Evolutionary conservation across 2,329 filamentous ascomycete genomes (phyloP), one percentile per base, ranked within the genome.

Genomic region (Epichloe sibirici): DNA sequence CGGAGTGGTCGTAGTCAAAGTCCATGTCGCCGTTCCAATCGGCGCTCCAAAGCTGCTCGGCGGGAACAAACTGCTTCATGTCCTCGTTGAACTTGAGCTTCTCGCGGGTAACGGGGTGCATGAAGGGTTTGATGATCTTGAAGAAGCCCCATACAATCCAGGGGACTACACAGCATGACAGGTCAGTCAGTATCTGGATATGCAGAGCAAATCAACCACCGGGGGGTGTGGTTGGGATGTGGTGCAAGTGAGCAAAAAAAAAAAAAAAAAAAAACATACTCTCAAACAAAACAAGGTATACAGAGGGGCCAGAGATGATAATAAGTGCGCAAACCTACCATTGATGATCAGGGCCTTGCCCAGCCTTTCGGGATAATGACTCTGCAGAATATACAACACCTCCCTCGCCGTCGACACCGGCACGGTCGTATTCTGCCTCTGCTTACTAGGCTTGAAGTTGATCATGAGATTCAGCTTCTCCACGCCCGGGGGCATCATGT

Each of bases 31-130:
- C 91, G 47, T 84, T 83, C 60, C 74, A 75, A 62, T 86, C 83
- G 53, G 83, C 76, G 61, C 82, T 85, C 83, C 89, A 86, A 51
- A 98, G 79, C 66, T 97, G 91, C 62, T 84, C 76, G 7, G 82
- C 70, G 5, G 90, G 90, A 21, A 98, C 85, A 66, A 90, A 89
- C 59, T 86, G 75, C 59, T 77, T 78, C 74, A 95, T 83, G 65
- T 94, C 86, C 68, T 95, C 90, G 74, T 97, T 96, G 77, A 95
- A 96, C 73, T 93, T 94, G 73, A 98, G 83, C 76, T 98, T 98
- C 64, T 93, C 83, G 54, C 87, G 83, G 9, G 93, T 98, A 62
- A 90, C 74, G 7, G 93, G 93, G 69, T 98, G 93, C 71, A 98
- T 95, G 71, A 98, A 96, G 40, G 91, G 90, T 4, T 83, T 90